These are phyloP conservation scores for carrot (Daucus carota) DNA, from an alignment of 129 eudicot species.

Conservation along the genomic window DNA sequence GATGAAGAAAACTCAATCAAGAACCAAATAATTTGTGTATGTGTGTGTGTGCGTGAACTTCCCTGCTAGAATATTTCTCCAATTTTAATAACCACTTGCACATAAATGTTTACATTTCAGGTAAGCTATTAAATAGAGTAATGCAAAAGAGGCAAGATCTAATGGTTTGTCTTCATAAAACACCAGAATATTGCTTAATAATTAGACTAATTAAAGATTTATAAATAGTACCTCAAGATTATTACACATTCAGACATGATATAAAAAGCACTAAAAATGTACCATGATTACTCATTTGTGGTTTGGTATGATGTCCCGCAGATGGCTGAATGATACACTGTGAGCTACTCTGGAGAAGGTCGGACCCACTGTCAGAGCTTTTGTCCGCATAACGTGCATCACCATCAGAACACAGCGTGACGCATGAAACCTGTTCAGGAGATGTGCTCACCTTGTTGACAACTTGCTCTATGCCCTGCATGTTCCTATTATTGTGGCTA, in stretches of 20 bases:
- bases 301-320: slow-evolving; percentile 19
- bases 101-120: not conserved
- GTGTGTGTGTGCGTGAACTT: not conserved
- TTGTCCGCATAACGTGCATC: slow-evolving; percentile 32
- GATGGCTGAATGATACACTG: slow-evolving; percentile 15
- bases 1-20: not conserved
- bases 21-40: not conserved
- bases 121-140: not conserved
- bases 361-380: slow-evolving; percentile 34
- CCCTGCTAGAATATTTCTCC: not conserved
- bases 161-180: not conserved
- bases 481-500: slow-evolving; percentile 23
- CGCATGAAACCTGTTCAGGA: slow-evolving; percentile 45
- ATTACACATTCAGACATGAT: not conserved
- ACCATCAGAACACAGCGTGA: slow-evolving; percentile 41
- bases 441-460: slow-evolving; percentile 31
- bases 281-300: not conserved
- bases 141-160: not conserved
- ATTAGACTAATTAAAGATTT: not conserved
- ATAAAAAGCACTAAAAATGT: not conserved
- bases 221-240: not conserved
- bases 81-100: not conserved
- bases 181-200: not conserved
- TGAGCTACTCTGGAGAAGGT: slow-evolving; percentile 15
- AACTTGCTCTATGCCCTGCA: slow-evolving; percentile 27